Conservation (phyloP, 257 asterid species). For the Forsythia suspensa region DNA sequence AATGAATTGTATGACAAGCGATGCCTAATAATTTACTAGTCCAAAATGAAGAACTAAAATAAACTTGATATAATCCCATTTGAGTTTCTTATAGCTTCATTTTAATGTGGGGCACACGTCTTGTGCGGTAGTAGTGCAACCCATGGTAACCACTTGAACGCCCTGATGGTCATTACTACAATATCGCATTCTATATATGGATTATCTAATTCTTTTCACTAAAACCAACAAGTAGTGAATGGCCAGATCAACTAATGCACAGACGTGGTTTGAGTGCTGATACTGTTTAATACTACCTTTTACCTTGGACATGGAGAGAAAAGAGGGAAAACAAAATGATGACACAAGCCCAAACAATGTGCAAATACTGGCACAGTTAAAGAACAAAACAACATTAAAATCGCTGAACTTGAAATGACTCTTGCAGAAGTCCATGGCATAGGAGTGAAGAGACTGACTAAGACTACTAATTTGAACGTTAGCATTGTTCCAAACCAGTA, state of each 20-base stretch:
- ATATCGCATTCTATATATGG: not conserved
- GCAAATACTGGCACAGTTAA: not conserved
- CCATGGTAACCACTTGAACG: not conserved
- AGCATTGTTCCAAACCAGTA: not conserved
- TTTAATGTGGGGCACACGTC: not conserved
- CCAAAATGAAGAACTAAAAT: not conserved
- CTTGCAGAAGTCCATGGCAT: not conserved
- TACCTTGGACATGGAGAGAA: not conserved
- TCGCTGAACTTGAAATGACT: not conserved
- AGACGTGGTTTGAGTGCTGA: not conserved
- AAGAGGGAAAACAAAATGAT: not conserved
- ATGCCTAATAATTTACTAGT: not conserved
- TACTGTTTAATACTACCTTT: not conserved
- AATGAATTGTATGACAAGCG: slow-evolving; percentile 8
- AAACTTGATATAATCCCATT: not conserved
- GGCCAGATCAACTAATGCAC: not conserved
- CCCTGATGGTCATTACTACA: not conserved
- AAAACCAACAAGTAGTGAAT: not conserved
- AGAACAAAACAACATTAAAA: not conserved
- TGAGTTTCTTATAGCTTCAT: not conserved
- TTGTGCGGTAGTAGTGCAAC: not conserved
- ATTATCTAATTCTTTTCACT: not conserved
- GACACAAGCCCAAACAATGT: not conserved
- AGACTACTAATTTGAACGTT: not conserved
- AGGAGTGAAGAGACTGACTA: not conserved